Evolutionary conservation across 2,329 filamentous ascomycete genomes (phyloP).

Genomic region (Byssoonygena ceratinophila): DNA sequence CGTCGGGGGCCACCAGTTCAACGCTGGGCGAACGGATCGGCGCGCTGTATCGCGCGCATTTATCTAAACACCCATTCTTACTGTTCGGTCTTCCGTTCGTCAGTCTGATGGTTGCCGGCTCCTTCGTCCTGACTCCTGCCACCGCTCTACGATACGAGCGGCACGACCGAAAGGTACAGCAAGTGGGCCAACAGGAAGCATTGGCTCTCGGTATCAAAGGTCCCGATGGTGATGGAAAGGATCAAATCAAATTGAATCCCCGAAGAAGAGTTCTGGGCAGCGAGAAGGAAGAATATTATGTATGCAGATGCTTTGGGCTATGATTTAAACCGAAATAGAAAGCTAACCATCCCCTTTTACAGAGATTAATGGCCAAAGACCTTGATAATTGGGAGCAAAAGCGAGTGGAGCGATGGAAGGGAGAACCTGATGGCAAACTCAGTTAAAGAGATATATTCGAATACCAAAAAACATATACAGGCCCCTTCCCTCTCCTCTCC

Average conservation of each 20-base stretch:
- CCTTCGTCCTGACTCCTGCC: conserved; percentile 87
- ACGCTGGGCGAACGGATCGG: conserved; percentile 59
- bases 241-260: conserved; percentile 52
- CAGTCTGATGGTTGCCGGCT: conserved; percentile 76
- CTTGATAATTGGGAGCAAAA: conserved; percentile 96
- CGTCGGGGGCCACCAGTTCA: conserved; percentile 36
- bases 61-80: conserved; percentile 73
- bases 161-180: conserved; percentile 78
- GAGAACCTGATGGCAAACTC: conserved; percentile 71
- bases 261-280: conserved; percentile 34
- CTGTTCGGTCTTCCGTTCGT: conserved; percentile 93
- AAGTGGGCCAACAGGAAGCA: conserved; percentile 75
- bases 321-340: neutral
- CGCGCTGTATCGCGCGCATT: conserved; percentile 61
- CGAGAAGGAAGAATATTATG: conserved; percentile 41
- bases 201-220: conserved; percentile 62
- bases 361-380: conserved; percentile 78
- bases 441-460: neutral
- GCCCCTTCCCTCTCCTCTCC: neutral
- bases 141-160: conserved; percentile 89
- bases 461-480: neutral
- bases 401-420: conserved; percentile 76
- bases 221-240: conserved; percentile 61
- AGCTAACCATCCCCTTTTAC: neutral
- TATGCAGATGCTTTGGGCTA: conserved; percentile 20